Percentiles rank a stretch among this genome's conserved stretches.
Evolutionary conservation across 345 rosid genomes (phyloP).

Genomic region (Corchorus olitorius): DNA sequence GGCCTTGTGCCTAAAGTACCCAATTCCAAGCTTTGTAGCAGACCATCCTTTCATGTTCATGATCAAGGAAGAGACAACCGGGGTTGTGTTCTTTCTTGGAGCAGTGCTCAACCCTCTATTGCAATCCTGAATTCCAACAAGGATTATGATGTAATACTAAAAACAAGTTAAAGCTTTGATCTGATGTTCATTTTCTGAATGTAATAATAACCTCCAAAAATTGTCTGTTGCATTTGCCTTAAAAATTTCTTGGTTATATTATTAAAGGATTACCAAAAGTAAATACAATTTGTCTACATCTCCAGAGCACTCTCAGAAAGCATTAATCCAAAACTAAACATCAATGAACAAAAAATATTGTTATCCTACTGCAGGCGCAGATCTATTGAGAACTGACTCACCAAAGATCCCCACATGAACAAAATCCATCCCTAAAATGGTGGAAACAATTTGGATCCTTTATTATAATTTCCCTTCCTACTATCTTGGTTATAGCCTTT

Average conservation of each 20-base stretch:
- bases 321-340: too few species aligned
- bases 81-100: too few species aligned
- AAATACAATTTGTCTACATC: too few species aligned
- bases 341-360: background rate
- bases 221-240: too few species aligned
- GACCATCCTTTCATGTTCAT: slow-evolving; percentile 53
- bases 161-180: background rate
- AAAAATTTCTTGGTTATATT: too few species aligned
- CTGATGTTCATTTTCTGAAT: background rate
- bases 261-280: too few species aligned
- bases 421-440: slow-evolving; percentile 45
- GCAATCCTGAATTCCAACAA: background rate
- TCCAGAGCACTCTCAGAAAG: too few species aligned
- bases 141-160: background rate
- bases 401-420: slow-evolving; percentile 46
- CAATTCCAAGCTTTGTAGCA: slow-evolving; percentile 48
- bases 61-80: too few species aligned
- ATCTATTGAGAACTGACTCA: slow-evolving; percentile 8
- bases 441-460: slow-evolving; percentile 48
- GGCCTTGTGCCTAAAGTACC: slow-evolving; percentile 11
- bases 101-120: background rate
- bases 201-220: too few species aligned
- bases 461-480: slow-evolving; percentile 41
- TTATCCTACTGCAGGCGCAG: background rate
- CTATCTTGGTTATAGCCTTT: slow-evolving; percentile 40